Percentiles rank a stretch among this genome's conserved stretches.
Conservation (phyloP, 306 rosid species). For the Rubus idaeus region DNA sequence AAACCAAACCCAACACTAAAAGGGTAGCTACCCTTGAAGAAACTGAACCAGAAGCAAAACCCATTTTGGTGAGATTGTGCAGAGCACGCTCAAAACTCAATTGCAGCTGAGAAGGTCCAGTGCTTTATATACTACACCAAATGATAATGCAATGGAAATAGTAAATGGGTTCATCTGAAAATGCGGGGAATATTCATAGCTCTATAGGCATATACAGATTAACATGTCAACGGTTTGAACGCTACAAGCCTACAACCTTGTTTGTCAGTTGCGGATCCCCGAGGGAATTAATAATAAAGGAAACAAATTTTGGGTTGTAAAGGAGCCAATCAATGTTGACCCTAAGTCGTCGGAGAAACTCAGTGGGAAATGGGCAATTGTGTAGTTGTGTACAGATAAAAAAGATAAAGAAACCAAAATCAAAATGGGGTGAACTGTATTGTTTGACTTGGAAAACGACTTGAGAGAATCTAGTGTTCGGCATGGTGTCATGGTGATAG, state of each 20-base stretch:
- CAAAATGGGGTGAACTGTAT: too few species aligned
- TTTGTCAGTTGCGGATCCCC: too few species aligned
- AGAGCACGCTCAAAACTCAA: neutral
- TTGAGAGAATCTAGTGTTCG: neutral
- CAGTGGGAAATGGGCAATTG: neutral
- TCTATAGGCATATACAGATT: neutral
- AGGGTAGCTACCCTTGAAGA: constrained; percentile 7
- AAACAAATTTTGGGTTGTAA: too few species aligned
- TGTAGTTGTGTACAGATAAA: too few species aligned
- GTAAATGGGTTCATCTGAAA: neutral
- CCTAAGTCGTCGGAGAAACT: too few species aligned
- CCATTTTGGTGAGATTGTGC: constrained; percentile 7
- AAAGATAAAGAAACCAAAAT: too few species aligned
- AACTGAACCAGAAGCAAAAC: constrained; percentile 19
- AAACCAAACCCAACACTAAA: constrained; percentile 32
- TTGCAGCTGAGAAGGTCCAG: neutral
- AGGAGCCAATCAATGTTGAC: too few species aligned
- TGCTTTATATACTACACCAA: neutral
- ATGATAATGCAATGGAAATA: neutral
- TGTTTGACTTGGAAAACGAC: neutral
- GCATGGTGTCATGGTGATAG: neutral
- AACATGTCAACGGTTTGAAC: neutral
- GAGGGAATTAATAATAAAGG: too few species aligned
- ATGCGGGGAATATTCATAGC: neutral
- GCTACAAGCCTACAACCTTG: too few species aligned